These are phyloP conservation scores for Moesziomyces parantarcticus DNA, from an alignment of 1,284 basidiomycete genomes.

Conservation along the genomic window DNA sequence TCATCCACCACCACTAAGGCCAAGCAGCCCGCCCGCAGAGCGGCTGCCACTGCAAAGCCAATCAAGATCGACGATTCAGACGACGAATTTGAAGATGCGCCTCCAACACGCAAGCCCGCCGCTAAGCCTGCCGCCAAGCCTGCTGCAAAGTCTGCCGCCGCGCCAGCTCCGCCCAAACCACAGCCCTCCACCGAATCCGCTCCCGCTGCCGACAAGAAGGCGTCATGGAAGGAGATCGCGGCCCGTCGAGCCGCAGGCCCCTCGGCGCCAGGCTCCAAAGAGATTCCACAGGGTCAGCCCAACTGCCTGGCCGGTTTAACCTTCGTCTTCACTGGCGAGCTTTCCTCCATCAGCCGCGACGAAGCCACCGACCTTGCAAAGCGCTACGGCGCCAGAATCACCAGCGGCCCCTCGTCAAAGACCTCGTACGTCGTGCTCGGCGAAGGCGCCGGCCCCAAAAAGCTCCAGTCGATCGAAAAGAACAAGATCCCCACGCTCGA, in stretches of 20 bases:
- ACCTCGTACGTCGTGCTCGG: slow-evolving; percentile 92
- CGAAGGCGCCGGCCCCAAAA: slow-evolving; percentile 85
- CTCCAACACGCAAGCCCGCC: slow-evolving; percentile 56
- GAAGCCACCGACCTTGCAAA: slow-evolving; percentile 89
- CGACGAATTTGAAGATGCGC: slow-evolving; percentile 42
- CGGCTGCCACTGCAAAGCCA: slow-evolving; percentile 28
- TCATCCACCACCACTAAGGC: not conserved
- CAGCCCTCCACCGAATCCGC: slow-evolving; percentile 12
- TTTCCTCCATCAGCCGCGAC: slow-evolving; percentile 86
- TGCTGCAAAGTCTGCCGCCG: slow-evolving; percentile 30
- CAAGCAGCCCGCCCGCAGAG: slow-evolving; percentile 7
- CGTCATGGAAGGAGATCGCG: slow-evolving; percentile 38
- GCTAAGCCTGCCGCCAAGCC: slow-evolving; percentile 52
- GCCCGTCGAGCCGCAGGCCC: slow-evolving; percentile 78
- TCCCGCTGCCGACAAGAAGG: slow-evolving; percentile 29
- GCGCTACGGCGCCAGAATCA: slow-evolving; percentile 82
- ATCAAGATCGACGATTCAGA: slow-evolving; percentile 48
- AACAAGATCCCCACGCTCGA: slow-evolving; percentile 78
- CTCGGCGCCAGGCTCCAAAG: slow-evolving; percentile 80
- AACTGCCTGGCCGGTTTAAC: slow-evolving; percentile 87
- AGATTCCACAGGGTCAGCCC: slow-evolving; percentile 80
- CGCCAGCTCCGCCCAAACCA: slow-evolving; percentile 31
- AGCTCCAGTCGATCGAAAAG: slow-evolving; percentile 85
- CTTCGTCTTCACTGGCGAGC: slow-evolving; percentile 90
- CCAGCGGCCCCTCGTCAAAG: slow-evolving; percentile 85